Evolutionary conservation across 1,284 basidiomycete species (phyloP).

Genomic region (Irpex rosettiformis): DNA sequence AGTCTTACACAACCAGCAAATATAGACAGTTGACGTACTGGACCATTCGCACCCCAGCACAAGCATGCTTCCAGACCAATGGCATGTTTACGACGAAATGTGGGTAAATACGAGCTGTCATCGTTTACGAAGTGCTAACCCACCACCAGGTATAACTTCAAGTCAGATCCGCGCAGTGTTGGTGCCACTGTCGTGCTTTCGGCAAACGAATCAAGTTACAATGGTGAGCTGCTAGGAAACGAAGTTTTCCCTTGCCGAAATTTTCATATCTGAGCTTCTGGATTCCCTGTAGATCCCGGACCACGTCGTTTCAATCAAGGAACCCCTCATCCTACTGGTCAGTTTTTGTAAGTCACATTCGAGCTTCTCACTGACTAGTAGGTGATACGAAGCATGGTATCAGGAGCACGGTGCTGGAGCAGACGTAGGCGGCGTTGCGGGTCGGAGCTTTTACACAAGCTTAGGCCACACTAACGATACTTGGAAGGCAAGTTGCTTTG

Average conservation of each 20-base stretch:
- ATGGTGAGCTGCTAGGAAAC: constrained; percentile 37
- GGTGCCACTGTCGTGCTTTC: constrained; percentile 67
- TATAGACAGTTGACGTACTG: constrained; percentile 61
- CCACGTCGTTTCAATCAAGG: constrained; percentile 53
- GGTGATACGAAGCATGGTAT: constrained; percentile 63
- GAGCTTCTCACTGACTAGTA: no score
- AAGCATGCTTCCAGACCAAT: constrained; percentile 56
- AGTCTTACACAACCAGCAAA: not conserved
- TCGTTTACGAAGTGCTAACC: not conserved
- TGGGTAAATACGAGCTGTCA: constrained; percentile 22
- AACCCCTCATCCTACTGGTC: constrained; percentile 61
- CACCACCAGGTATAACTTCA: constrained; percentile 68
- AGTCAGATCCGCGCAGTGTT: constrained; percentile 65
- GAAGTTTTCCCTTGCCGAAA: constrained; percentile 14
- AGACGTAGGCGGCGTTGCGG: constrained; percentile 43
- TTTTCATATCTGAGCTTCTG: constrained; percentile 10
- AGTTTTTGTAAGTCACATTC: no score
- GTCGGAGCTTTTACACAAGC: constrained; percentile 81
- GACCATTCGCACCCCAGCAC: constrained; percentile 66
- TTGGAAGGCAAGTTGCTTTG: constrained; percentile 46
- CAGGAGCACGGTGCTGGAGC: constrained; percentile 66
- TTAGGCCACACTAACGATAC: constrained; percentile 74
- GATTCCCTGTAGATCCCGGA: constrained; percentile 39
- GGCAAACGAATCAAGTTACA: constrained; percentile 66
- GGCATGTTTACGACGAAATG: constrained; percentile 65